Evolutionary conservation across 306 rosid genomes (phyloP).

Genomic region (Prunus padus): DNA sequence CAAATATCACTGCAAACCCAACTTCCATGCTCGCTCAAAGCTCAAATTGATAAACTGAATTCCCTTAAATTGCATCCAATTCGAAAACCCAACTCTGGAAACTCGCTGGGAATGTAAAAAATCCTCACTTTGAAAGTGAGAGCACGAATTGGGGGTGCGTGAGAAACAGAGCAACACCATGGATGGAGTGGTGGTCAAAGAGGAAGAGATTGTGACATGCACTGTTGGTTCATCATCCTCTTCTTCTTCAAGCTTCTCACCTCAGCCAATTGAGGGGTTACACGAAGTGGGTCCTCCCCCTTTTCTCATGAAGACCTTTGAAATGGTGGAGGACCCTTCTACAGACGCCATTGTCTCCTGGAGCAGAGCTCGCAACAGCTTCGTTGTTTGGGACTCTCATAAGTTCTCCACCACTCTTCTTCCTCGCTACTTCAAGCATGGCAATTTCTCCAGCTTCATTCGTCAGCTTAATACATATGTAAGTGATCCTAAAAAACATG

Average conservation of each 20-base stretch:
- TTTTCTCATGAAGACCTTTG: slow-evolving; percentile 81
- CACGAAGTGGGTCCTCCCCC: slow-evolving; percentile 92
- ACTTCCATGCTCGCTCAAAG: background rate
- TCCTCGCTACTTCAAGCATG: slow-evolving; percentile 91
- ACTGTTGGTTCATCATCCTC: slow-evolving; percentile 43
- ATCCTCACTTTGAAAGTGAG: background rate
- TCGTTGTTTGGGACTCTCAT: slow-evolving; percentile 84
- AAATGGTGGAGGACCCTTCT: slow-evolving; percentile 88
- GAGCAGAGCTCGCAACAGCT: slow-evolving; percentile 86
- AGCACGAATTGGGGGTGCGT: background rate
- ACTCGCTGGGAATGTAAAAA: background rate
- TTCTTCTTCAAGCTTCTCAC: slow-evolving; percentile 45
- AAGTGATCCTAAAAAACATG: slow-evolving; percentile 25
- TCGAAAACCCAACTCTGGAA: background rate
- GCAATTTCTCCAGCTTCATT: slow-evolving; percentile 90
- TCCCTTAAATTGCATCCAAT: background rate
- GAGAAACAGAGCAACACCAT: slow-evolving; percentile 15
- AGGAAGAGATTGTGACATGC: slow-evolving; percentile 44
- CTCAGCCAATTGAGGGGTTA: slow-evolving; percentile 77
- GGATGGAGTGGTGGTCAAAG: slow-evolving; percentile 47
- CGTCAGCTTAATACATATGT: slow-evolving; percentile 98
- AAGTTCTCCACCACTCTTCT: slow-evolving; percentile 64
- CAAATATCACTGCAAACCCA: background rate
- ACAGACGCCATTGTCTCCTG: slow-evolving; percentile 84
- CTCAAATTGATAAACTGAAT: background rate